phyloP scores from a whole-genome alignment of 768 basidiomycete species.

The Mycena haematopus region DNA sequence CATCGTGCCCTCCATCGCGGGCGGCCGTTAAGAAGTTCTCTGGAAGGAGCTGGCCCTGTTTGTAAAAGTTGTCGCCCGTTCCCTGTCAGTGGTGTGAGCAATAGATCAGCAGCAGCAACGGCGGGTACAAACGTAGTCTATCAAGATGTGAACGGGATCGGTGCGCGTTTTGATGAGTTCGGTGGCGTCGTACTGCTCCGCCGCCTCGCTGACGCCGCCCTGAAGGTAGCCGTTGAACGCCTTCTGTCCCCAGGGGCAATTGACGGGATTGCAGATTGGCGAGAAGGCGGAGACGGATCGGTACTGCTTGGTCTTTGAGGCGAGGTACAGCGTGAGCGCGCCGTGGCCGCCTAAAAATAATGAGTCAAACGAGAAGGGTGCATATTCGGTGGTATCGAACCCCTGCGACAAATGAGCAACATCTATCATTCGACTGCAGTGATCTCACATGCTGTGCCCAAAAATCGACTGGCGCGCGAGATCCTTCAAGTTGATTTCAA shows the following conservation, averaged over 20 bases:
- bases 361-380: not conserved
- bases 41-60: slow-evolving; percentile 87
- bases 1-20: slow-evolving; percentile 72
- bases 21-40: slow-evolving; percentile 87
- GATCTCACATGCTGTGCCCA: slow-evolving; percentile 85
- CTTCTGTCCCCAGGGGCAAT: slow-evolving; percentile 91
- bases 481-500: slow-evolving; percentile 57
- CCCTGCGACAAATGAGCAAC: slow-evolving; percentile 2
- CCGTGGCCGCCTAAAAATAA: slow-evolving; percentile 80
- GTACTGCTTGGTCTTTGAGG: slow-evolving; percentile 73
- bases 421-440: not conserved
- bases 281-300: slow-evolving; percentile 90
- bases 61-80: slow-evolving; percentile 81
- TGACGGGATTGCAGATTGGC: slow-evolving; percentile 84
- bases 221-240: slow-evolving; percentile 88
- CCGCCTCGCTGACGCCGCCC: slow-evolving; percentile 79
- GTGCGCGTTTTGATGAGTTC: slow-evolving; percentile 71
- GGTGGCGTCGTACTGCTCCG: slow-evolving; percentile 80
- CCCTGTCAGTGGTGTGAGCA: slow-evolving; percentile 54
- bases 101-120: not conserved
- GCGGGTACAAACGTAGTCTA: slow-evolving; percentile 75
- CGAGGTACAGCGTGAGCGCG: slow-evolving; percentile 88
- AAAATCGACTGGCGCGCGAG: slow-evolving; percentile 84
- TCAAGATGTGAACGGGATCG: slow-evolving; percentile 75
- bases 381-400: not conserved